Conservation (phyloP, 163 green algal genomes). For the Volvox carteri region DNA sequence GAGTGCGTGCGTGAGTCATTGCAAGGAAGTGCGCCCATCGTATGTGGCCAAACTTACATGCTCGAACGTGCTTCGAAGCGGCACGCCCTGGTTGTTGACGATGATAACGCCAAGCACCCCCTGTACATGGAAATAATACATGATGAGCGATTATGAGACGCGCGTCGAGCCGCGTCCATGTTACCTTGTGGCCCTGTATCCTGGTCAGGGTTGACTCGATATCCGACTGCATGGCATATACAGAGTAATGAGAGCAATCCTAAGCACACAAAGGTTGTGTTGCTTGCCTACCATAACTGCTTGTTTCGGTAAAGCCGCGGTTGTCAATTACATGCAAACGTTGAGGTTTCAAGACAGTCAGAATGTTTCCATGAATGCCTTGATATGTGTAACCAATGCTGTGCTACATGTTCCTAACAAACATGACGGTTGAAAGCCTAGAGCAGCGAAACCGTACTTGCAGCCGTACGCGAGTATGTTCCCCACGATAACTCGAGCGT, state of each 20-base stretch:
- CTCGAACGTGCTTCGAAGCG: conserved; percentile 82
- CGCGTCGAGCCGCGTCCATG: neutral
- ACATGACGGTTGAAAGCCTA: too few relatives aligned
- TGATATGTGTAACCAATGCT: too few relatives aligned
- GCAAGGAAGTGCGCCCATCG: too few relatives aligned
- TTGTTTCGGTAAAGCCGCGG: neutral
- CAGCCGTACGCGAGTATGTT: too few relatives aligned
- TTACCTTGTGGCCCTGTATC: conserved; percentile 72
- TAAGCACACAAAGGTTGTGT: neutral
- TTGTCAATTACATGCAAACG: conserved; percentile 30
- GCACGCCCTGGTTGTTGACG: conserved; percentile 73
- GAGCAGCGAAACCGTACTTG: neutral
- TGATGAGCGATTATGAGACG: neutral
- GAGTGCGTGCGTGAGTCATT: too few relatives aligned
- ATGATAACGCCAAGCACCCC: conserved; percentile 84
- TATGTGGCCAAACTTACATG: conserved; percentile 61
- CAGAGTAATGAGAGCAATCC: neutral
- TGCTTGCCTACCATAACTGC: conserved; percentile 4
- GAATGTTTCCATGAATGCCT: too few relatives aligned
- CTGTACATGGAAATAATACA: conserved; percentile 58
- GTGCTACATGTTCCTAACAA: too few relatives aligned
- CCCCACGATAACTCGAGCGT: too few relatives aligned
- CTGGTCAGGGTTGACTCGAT: conserved; percentile 72
- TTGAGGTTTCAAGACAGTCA: neutral
- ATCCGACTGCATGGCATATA: conserved; percentile 51